Conservation (phyloP, 2,329 filamentous ascomycete genomes). For the Cladophialophora immunda region DNA sequence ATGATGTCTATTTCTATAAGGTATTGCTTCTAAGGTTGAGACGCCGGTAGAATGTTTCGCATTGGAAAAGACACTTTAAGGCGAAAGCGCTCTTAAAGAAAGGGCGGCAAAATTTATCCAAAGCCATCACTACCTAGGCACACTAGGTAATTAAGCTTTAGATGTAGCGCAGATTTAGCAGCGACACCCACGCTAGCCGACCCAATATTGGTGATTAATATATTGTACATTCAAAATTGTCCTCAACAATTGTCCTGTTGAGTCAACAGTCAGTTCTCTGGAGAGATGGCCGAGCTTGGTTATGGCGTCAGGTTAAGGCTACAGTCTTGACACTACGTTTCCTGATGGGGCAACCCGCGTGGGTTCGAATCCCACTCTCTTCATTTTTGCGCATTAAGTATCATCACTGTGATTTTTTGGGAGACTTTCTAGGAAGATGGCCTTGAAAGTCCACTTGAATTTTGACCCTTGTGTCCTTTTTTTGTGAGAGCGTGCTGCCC, state of each 20-base stretch:
- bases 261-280: neutral
- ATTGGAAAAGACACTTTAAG: neutral
- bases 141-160: too few species aligned
- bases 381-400: constrained; percentile 28
- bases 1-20: neutral
- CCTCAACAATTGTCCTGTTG: constrained; percentile 4
- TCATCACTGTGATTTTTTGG: too few species aligned
- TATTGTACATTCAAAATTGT: too few species aligned
- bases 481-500: too few species aligned
- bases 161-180: too few species aligned
- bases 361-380: constrained; percentile 33
- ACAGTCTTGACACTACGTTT: constrained; percentile 32
- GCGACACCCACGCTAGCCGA: too few species aligned
- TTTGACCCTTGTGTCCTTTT: too few species aligned
- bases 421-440: neutral
- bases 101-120: neutral
- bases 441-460: too few species aligned
- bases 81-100: neutral
- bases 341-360: constrained; percentile 31
- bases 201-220: too few species aligned
- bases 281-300: constrained; percentile 32
- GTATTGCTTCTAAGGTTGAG: neutral
- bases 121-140: too few species aligned
- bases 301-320: constrained; percentile 34
- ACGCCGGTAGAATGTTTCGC: neutral